Evolutionary conservation across 495 filamentous ascomycete species (phyloP).

Genomic region (Penicillium dipodomyicola): DNA sequence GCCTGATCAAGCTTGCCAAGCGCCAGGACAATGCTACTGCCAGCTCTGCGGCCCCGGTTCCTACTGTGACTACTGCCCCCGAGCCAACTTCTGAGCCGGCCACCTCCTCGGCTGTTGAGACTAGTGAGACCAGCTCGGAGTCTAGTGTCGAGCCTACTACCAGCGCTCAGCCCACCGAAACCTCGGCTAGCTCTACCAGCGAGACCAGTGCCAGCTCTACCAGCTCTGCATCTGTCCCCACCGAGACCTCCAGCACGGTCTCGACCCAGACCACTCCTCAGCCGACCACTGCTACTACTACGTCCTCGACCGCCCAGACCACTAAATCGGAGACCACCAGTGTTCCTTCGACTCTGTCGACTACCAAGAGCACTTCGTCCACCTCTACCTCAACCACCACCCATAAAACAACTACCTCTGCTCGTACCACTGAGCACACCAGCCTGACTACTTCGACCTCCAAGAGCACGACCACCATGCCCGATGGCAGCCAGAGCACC

Average conservation of each 20-base stretch:
- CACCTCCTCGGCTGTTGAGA: not conserved
- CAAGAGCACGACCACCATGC: constrained; percentile 60
- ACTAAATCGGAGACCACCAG: constrained; percentile 37
- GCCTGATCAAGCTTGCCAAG: constrained; percentile 43
- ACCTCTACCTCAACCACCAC: constrained; percentile 23
- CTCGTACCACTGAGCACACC: constrained; percentile 34
- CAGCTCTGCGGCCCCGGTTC: constrained; percentile 12
- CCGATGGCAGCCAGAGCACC: constrained; percentile 60
- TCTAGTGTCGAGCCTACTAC: constrained; percentile 6
- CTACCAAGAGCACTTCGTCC: constrained; percentile 41
- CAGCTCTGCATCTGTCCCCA: constrained; percentile 11
- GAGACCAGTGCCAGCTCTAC: constrained; percentile 6
- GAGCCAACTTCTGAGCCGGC: constrained; percentile 11
- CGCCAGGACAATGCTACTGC: constrained; percentile 38
- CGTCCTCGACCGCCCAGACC: constrained; percentile 8
- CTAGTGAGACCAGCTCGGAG: constrained; percentile 7
- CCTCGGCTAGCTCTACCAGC: constrained; percentile 2
- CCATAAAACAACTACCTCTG: constrained; percentile 23
- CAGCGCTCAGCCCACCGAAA: not conserved
- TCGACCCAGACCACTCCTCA: constrained; percentile 19
- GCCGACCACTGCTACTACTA: constrained; percentile 14
- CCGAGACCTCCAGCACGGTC: not conserved
- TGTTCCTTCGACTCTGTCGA: constrained; percentile 31
- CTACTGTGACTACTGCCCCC: constrained; percentile 18
- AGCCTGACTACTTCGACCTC: constrained; percentile 36